These are phyloP conservation scores for Nemophila menziesii DNA, from an alignment of 257 asterid species.

Conservation along the genomic window DNA sequence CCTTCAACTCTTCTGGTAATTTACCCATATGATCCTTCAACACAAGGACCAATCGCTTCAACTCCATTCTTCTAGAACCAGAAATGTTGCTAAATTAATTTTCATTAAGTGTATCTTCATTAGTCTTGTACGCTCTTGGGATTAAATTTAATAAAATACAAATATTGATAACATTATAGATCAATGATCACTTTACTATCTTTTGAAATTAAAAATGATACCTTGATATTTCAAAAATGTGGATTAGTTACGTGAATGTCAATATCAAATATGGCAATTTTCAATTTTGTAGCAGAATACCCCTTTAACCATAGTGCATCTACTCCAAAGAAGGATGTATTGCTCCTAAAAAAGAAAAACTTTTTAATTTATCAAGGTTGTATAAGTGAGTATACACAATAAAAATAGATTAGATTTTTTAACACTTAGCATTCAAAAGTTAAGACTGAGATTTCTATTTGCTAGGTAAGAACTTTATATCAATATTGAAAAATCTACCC, in stretches of 20 bases:
- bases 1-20: too few relatives aligned
- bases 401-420: neutral
- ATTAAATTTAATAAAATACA: conserved; percentile 3
- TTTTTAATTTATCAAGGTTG: neutral
- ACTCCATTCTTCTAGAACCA: too few relatives aligned
- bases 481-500: too few relatives aligned
- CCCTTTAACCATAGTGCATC: conserved; percentile 93
- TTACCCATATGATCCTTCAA: too few relatives aligned
- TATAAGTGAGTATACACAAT: neutral
- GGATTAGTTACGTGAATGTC: conserved; percentile 93
- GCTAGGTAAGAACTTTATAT: too few relatives aligned
- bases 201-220: conserved; percentile 14
- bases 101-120: conserved; percentile 89
- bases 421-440: too few relatives aligned
- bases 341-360: conserved; percentile 28
- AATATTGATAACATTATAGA: neutral
- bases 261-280: conserved; percentile 96
- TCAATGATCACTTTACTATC: conserved; percentile 2
- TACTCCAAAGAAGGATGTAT: conserved; percentile 96
- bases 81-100: too few relatives aligned
- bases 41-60: too few relatives aligned
- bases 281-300: conserved; percentile 86
- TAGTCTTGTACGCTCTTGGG: conserved; percentile 97
- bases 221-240: conserved; percentile 97
- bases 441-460: too few relatives aligned